Base-by-base conservation (phyloP, 2,329 filamentous ascomycete genomes). In the Pseudogymnoascus verrucosus region DNA sequence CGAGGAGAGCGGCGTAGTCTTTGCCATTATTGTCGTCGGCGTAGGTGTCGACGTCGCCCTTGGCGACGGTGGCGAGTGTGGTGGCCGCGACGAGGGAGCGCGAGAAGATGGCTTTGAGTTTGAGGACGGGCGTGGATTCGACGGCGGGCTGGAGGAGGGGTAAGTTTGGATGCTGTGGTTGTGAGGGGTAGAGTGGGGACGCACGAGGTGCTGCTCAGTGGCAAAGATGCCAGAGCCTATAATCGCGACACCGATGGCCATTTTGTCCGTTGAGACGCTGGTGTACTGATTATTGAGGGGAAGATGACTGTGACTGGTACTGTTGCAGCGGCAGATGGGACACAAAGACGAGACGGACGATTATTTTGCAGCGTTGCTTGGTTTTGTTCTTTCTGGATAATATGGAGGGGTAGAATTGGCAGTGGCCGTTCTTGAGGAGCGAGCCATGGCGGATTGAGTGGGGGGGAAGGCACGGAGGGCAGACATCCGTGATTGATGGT, bases 151-250 rank as follows among this genome's bases (percentile, higher is more conserved):
- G 65, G 59, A 69, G 64, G 44, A 67, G 60, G 64, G 36, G 69
- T 69, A 63, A 63, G 39, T 65, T 34, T 63, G 42, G 26, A 39
- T 34, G 40, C 19, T 31, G 21, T 14, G 28, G 28, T 57, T 57
- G 51, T 44, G 12, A 28, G 26, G 37, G 16, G 28, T 44, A 6
- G 47, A 37, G 34, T 57, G 40, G 23, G 57, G 60, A 69, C 75
- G 54, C 69, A 83, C 81, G 66, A 86, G 76, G 68, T 86, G 84
- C 66, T 84, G 76, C 70, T 82, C 80, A 69, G 80, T 80, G 68
- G 82, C 82, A 68, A 87, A 87, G 69, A 88, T 84, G 69, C 85
- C 85, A 66, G 82, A 82, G 39, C 85, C 86, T 62, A 89, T 80
- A 63, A 89, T 78, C 51, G 86, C 86, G 44, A 88, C 77, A 65